A percentile compares a stretch with the other conserved stretches of the same genome.
Evolutionary conservation across 805 yeast species (phyloP).

Genomic region (Priceomyces haplophilus): DNA sequence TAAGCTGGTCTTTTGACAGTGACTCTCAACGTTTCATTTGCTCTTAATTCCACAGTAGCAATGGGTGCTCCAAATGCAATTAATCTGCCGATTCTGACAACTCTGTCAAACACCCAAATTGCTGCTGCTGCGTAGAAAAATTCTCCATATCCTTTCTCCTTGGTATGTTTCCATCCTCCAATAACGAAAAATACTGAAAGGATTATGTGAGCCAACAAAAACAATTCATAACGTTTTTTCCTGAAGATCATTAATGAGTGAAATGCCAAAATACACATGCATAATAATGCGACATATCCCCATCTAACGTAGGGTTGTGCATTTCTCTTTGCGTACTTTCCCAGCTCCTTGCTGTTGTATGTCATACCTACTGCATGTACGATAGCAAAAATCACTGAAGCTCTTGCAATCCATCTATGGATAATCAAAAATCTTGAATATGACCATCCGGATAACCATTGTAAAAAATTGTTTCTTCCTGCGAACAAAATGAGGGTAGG

Average conservation of each 20-base stretch:
- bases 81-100: conserved; percentile 26
- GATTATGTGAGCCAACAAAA: conserved; percentile 32
- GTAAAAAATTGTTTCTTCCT: conserved; percentile 60
- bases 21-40: conserved; percentile 37
- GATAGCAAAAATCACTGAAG: conserved; percentile 23
- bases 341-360: conserved; percentile 14
- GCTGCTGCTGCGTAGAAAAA: conserved; percentile 32
- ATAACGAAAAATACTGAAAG: conserved; percentile 40
- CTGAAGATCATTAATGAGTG: conserved; percentile 34
- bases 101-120: conserved; percentile 37
- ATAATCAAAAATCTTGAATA: conserved; percentile 40
- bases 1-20: conserved; percentile 32
- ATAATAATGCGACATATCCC: conserved; percentile 39
- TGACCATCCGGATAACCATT: conserved; percentile 59
- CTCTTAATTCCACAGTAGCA: conserved; percentile 26
- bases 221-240: conserved; percentile 36
- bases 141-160: conserved; percentile 29
- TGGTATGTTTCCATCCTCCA: conserved; percentile 45
- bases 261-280: conserved; percentile 28
- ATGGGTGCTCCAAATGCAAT: conserved; percentile 33
- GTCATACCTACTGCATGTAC: conserved; percentile 33
- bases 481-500: conserved; percentile 59
- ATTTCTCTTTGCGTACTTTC: conserved; percentile 11
- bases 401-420: conserved; percentile 46
- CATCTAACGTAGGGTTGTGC: conserved; percentile 22